A percentile compares a stretch with the other conserved stretches of the same genome.
Conservation (phyloP, 169 alveolate species). For the Eimeria brunetti region DNA sequence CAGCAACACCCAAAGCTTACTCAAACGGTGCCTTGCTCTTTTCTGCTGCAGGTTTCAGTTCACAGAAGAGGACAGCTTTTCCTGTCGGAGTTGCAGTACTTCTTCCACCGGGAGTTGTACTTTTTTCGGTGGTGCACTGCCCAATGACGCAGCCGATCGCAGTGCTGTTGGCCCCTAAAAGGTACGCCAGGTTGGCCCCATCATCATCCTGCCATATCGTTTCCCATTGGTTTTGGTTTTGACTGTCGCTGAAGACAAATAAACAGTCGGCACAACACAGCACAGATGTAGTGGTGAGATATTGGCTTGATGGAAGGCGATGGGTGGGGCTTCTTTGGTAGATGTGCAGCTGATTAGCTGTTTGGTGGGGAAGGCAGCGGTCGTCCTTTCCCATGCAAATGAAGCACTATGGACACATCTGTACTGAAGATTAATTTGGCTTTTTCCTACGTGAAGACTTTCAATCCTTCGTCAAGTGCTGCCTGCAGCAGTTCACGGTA, state of each 20-base stretch:
- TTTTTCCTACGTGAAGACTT: no score
- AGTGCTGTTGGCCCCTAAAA: not conserved
- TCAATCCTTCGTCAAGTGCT: not conserved
- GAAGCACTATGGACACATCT: no score
- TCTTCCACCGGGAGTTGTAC: not conserved
- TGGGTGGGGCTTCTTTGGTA: no score
- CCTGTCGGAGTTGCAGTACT: not conserved
- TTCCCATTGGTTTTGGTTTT: not conserved
- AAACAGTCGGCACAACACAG: no score
- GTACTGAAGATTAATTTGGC: no score
- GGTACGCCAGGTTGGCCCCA: not conserved
- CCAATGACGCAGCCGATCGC: not conserved
- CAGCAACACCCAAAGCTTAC: not conserved
- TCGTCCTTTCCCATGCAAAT: no score
- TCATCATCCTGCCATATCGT: no score
- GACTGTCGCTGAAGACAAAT: no score
- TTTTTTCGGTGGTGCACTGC: not conserved
- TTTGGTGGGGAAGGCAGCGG: no score
- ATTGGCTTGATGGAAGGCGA: no score
- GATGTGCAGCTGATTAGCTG: no score
- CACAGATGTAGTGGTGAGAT: no score
- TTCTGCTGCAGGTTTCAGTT: not conserved
- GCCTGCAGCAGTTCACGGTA: not conserved
- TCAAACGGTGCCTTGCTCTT: not conserved
- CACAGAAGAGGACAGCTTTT: not conserved